Evolutionary conservation across 2,329 filamentous ascomycete species (phyloP).

Genomic region (Intubia oerlemansii): DNA sequence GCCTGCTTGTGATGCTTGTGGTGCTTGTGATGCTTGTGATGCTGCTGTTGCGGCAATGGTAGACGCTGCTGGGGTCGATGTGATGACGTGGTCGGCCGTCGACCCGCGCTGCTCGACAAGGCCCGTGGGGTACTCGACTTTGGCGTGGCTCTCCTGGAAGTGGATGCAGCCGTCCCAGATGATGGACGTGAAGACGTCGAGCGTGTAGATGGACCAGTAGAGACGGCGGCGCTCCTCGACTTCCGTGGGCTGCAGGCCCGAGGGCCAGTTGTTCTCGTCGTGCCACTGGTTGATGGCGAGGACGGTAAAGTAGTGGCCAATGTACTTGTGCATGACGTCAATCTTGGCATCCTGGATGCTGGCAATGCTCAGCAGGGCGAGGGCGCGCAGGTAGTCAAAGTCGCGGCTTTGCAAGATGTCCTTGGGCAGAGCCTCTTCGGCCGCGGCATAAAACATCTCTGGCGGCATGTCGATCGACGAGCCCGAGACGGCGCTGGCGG

Average conservation of each 20-base stretch:
- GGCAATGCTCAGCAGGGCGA: conserved; percentile 9
- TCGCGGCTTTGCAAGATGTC: conserved; percentile 8
- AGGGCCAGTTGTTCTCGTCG: conserved; percentile 10
- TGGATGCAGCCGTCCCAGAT: conserved; percentile 26
- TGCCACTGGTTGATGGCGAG: conserved; percentile 11
- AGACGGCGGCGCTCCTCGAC: conserved; percentile 9
- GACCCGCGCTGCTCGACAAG: too few relatives aligned
- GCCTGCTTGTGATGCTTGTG: too few relatives aligned
- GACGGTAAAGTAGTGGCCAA: conserved; percentile 10
- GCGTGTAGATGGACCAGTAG: conserved; percentile 35
- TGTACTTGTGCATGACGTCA: conserved; percentile 10
- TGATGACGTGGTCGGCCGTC: too few relatives aligned
- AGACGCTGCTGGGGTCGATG: too few relatives aligned
- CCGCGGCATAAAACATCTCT: conserved; percentile 10
- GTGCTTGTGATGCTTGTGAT: too few relatives aligned
- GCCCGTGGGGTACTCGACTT: conserved; percentile 24
- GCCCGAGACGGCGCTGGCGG: neutral
- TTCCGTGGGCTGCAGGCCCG: conserved; percentile 5
- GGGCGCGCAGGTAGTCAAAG: conserved; percentile 10
- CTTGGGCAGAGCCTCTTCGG: conserved; percentile 9
- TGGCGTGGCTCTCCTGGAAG: conserved; percentile 21
- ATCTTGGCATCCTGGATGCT: conserved; percentile 11
- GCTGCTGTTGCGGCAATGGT: neutral
- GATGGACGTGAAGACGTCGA: conserved; percentile 31
- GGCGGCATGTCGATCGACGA: conserved; percentile 5